A percentile compares a stretch with the other conserved stretches of the same genome.
Evolutionary conservation across 1,284 basidiomycete genomes (phyloP).

Genomic region (Golubevia pallescens): DNA sequence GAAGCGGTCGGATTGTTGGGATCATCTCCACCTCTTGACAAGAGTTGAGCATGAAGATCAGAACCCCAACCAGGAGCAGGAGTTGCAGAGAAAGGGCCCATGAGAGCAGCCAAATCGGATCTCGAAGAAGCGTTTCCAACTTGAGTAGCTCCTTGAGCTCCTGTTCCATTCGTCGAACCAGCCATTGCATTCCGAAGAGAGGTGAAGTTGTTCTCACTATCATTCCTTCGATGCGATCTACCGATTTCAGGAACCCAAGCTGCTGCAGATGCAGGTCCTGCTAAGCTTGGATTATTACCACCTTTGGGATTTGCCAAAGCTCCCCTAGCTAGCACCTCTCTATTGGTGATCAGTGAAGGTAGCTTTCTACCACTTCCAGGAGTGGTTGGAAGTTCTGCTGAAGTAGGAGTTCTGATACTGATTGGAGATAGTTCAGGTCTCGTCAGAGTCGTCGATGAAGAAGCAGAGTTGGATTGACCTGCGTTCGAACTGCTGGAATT

Average conservation of each 20-base stretch:
- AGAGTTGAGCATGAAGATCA: no score
- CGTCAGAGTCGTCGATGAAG: no score
- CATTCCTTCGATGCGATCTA: slow-evolving; percentile 26
- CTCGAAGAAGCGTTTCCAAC: background rate
- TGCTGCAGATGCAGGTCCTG: slow-evolving; percentile 27
- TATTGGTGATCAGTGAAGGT: slow-evolving; percentile 42
- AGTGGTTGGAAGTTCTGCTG: slow-evolving; percentile 13
- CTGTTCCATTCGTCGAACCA: slow-evolving; percentile 3
- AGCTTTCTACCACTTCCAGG: slow-evolving; percentile 17
- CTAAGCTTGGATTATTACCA: background rate
- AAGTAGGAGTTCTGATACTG: background rate
- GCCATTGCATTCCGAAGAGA: slow-evolving; percentile 6
- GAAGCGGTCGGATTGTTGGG: no score
- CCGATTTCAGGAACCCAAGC: slow-evolving; percentile 41
- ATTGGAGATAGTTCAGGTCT: background rate
- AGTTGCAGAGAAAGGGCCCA: slow-evolving; percentile 31
- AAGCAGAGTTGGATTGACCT: background rate
- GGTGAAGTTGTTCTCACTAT: background rate
- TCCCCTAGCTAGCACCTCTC: slow-evolving; percentile 31
- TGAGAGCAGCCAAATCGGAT: slow-evolving; percentile 6
- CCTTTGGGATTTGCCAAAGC: slow-evolving; percentile 9
- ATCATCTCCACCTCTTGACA: no score
- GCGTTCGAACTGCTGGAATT: background rate
- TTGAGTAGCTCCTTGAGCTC: background rate
- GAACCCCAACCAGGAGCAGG: slow-evolving; percentile 18